These are phyloP conservation scores for Coniochaeta ligniaria DNA, from an alignment of 2,329 filamentous ascomycete species.

Conservation along the genomic window DNA sequence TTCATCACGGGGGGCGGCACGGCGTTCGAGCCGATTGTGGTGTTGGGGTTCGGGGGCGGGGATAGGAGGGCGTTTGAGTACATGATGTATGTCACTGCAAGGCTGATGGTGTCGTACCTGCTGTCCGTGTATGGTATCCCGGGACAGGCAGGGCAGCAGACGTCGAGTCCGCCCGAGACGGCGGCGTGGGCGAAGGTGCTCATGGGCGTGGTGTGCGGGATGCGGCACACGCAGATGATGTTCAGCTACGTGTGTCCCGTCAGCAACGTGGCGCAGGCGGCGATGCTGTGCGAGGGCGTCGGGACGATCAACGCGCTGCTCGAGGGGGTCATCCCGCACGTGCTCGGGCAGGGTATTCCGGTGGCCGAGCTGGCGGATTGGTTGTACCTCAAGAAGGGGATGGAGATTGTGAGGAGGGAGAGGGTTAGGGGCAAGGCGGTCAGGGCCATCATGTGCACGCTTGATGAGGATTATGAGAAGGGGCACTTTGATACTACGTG, in stretches of 20 bases:
- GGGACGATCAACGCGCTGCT: not conserved
- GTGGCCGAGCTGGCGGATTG: not conserved
- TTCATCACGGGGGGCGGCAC: not conserved
- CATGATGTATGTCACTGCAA: not conserved
- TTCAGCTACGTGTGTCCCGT: not conserved
- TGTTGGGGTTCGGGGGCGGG: not conserved
- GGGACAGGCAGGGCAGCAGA: not conserved
- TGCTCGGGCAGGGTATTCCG: not conserved
- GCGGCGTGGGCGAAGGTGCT: not conserved
- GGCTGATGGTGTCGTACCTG: not conserved
- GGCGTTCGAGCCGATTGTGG: not conserved
- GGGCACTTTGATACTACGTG: not conserved
- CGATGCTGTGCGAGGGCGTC: not conserved
- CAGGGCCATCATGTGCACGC: not conserved
- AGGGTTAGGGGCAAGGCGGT: not conserved
- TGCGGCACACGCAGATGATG: not conserved
- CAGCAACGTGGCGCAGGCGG: not conserved
- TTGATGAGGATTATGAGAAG: constrained; percentile 2
- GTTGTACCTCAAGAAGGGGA: not conserved
- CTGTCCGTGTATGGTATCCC: not conserved
- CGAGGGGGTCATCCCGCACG: not conserved
- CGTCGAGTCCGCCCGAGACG: not conserved
- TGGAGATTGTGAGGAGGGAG: not conserved
- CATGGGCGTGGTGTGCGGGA: not conserved
- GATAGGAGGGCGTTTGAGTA: not conserved